Evolutionary conservation across 345 rosid genomes (phyloP), one percentile per base, ranked within the genome.

Genomic region (Salix caprea): DNA sequence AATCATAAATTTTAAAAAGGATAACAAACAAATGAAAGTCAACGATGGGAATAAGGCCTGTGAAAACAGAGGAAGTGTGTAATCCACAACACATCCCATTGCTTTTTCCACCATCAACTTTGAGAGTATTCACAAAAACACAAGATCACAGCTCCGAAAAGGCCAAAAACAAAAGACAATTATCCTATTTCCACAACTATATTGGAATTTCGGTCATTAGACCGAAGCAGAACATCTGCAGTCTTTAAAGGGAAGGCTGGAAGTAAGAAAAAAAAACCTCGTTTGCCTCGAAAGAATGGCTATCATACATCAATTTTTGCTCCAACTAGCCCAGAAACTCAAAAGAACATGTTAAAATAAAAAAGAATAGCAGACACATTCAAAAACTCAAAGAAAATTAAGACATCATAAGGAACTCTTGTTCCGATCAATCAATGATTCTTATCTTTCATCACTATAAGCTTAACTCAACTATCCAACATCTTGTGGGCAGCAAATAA

Each of bases 291-390:
- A 24, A 44, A 62, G 15, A 19, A 11, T 58, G 48, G 52, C 28
- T 50, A 44, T 46, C 36, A 36, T 52, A 24, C 7, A 34, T n/a
- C 26, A 42, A 52, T 21, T 36, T 67, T 68, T 11, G 26, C n/a
- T 77, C 64, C 65, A 77, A 50, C 28, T 6, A 44, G 72, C 18
- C 58, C 26, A 56, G 75, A 74, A 75, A 82, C n/a, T 24, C 24
- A 7, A 34, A 32, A 32, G 67, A 42, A 46, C 42, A 19, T 39
- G 67, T 36, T 36, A 12, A 39, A 12, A 72, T 26, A 26, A 50
- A 39, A 65, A 50, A 48, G 34, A 16, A 61, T 16, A 21, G 15
- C 23, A 58, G 23, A 30, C n/a, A 26, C 14, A 56, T n/a, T 24
- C 39, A 37, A 68, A 40, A 24, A 36, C 56, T 46, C 37, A 5